Percentiles rank a stretch among this genome's conserved stretches.
phyloP scores from a whole-genome alignment of 2,329 filamentous ascomycete genomes.

The Trichoderma oligosporum region DNA sequence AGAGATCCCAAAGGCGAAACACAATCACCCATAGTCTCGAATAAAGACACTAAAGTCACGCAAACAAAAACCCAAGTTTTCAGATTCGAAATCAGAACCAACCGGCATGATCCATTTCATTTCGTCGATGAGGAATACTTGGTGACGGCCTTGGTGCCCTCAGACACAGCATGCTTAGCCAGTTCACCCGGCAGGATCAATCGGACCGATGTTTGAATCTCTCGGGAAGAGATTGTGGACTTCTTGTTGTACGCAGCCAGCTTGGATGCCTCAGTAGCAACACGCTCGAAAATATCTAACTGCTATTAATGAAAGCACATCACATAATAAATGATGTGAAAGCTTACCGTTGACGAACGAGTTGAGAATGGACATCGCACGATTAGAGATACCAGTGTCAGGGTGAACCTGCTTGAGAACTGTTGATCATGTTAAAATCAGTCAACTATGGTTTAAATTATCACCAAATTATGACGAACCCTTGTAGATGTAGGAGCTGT shows the following conservation, averaged over 20 bases:
- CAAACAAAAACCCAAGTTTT: conserved; percentile 40
- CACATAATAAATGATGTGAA: not conserved
- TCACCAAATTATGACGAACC: conserved; percentile 51
- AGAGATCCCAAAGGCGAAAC: conserved; percentile 49
- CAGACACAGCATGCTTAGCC: conserved; percentile 98
- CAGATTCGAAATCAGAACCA: conserved; percentile 52
- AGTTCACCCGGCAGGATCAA: conserved; percentile 98
- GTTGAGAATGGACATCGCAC: conserved; percentile 99
- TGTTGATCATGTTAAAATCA: conserved; percentile 37
- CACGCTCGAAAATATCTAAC: conserved; percentile 96
- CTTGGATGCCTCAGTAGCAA: conserved; percentile 98
- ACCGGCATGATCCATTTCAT: conserved; percentile 62
- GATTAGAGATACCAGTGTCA: conserved; percentile 99
- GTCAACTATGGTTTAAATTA: not conserved
- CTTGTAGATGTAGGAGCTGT: conserved; percentile 99
- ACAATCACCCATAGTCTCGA: conserved; percentile 43
- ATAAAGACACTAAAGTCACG: conserved; percentile 58
- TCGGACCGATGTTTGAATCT: conserved; percentile 98
- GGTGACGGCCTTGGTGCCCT: conserved; percentile 99
- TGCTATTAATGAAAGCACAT: not conserved
- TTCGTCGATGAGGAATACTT: conserved; percentile 99
- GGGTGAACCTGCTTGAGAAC: conserved; percentile 99
- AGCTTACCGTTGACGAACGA: conserved; percentile 95
- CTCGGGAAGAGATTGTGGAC: conserved; percentile 97
- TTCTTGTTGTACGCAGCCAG: conserved; percentile 99